Evolutionary conservation across 352 stramenopile genomes (phyloP), one percentile per base, ranked within the genome.

Genomic region (Pythium guiyangense): DNA sequence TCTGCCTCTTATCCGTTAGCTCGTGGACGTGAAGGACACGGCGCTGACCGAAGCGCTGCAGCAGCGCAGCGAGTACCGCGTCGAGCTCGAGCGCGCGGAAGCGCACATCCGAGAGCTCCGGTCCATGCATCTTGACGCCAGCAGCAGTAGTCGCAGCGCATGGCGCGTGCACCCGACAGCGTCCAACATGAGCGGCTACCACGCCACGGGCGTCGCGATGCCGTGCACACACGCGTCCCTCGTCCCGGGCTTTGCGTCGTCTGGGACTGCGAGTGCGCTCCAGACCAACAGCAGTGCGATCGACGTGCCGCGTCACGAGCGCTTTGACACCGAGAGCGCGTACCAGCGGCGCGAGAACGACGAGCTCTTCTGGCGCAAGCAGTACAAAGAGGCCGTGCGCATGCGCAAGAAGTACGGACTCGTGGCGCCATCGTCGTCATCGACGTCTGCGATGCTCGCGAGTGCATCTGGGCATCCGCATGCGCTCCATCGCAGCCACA

Each of bases 331-430:
- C 5, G 72, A 71, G 39, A 84, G 74, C 56, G 42, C 68, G 18
- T 84, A 84, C 66, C 66, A 82, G 25, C 50, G 67, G 14, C 63
- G 62, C 20, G 69, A 84, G 51, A 76, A 72, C 26, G 66, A 73
- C 37, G 63, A 68, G 26, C 53, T 66, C 1, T 84, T 82, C 37
- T 84, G 74, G 72, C 46, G 69, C 26, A 78, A 79, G 53, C 74
- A 82, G 55, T 84, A 84, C 61, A 74, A 74, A 37, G 70, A 84
- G 11, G 74, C 74, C 10, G 70, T 84, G 22, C 72, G 68, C 20
- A 77, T 81, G 74, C 63, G 74, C 29, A 82, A 80, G 63, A 63
- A 71, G 25, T 69, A 67, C 10, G 55, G 58, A 1, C 54, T 58
- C 25, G 54, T 66, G 18, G 35, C 45, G 40, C 26, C 43, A 31